Percentiles rank a stretch among this genome's conserved stretches.
Evolutionary conservation across 345 rosid genomes (phyloP).

Genomic region (Salix viminalis): DNA sequence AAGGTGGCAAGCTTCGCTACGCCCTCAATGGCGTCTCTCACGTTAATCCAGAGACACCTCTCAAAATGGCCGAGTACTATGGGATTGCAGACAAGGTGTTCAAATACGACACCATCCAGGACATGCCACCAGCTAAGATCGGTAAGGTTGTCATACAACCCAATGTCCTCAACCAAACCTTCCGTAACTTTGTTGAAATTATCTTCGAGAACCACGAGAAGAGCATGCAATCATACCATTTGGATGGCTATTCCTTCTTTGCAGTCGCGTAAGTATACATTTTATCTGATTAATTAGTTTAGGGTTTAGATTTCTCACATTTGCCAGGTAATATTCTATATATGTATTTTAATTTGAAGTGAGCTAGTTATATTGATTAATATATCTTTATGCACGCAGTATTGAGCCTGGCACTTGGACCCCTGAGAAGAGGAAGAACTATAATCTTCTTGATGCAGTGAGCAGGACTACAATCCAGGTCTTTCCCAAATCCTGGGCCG

Average conservation of each 20-base stretch:
- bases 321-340: neutral
- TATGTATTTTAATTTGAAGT: neutral
- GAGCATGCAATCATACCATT: slow-evolving; percentile 57
- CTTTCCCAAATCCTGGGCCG: slow-evolving; percentile 83
- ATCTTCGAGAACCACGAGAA: slow-evolving; percentile 75
- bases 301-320: too few relatives aligned
- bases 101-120: slow-evolving; percentile 11
- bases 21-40: slow-evolving; percentile 23
- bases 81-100: slow-evolving; percentile 21
- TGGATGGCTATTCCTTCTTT: slow-evolving; percentile 78
- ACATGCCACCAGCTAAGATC: slow-evolving; percentile 1
- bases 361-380: neutral
- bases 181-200: slow-evolving; percentile 66
- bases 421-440: slow-evolving; percentile 68
- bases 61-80: slow-evolving; percentile 21
- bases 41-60: slow-evolving; percentile 12
- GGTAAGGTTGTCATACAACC: neutral
- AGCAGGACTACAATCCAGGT: slow-evolving; percentile 89
- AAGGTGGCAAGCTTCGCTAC: slow-evolving; percentile 20
- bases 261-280: slow-evolving; percentile 57
- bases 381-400: slow-evolving; percentile 20
- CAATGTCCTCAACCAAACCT: slow-evolving; percentile 55
- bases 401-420: slow-evolving; percentile 74
- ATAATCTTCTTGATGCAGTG: slow-evolving; percentile 76
- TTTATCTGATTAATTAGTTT: neutral